These are phyloP conservation scores for Citrus sinensis DNA, from an alignment of 345 rosid genomes.

Conservation along the genomic window DNA sequence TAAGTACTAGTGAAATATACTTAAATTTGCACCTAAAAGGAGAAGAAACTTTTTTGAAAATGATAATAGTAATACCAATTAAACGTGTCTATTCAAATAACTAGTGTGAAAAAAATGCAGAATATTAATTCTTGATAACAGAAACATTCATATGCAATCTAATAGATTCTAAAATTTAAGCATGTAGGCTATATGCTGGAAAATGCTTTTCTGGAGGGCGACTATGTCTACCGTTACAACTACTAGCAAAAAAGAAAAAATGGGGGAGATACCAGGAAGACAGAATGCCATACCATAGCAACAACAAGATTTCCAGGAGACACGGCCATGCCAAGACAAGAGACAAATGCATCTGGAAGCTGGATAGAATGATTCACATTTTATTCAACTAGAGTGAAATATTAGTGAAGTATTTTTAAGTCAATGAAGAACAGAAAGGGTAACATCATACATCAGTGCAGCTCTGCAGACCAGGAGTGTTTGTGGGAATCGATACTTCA, in stretches of 20 bases:
- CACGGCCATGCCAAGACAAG: slow-evolving; percentile 77
- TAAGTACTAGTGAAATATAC: background rate
- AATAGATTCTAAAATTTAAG: background rate
- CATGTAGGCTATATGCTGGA: background rate
- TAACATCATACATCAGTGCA: slow-evolving; percentile 55
- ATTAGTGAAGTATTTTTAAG: background rate
- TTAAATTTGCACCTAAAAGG: background rate
- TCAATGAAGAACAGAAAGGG: slow-evolving; percentile 3
- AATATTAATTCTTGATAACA: background rate
- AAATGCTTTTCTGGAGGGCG: background rate
- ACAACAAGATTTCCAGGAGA: slow-evolving; percentile 81
- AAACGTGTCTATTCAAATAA: background rate
- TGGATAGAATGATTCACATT: slow-evolving; percentile 33
- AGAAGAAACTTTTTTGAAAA: background rate
- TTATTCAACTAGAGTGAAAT: slow-evolving; percentile 14
- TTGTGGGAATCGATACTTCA: slow-evolving; percentile 69
- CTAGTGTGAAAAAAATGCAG: background rate
- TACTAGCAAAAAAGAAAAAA: slow-evolving; percentile 14
- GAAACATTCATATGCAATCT: background rate
- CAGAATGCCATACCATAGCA: slow-evolving; percentile 61
- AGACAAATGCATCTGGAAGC: slow-evolving; percentile 72
- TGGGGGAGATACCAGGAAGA: background rate
- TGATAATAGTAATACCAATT: background rate
- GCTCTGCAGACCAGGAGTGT: slow-evolving; percentile 53
- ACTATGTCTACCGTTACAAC: background rate